Percentiles rank a stretch among this genome's conserved stretches.
phyloP scores from a whole-genome alignment of 371 early-diverging fungal species.

The Rhizopus stolonifer region DNA sequence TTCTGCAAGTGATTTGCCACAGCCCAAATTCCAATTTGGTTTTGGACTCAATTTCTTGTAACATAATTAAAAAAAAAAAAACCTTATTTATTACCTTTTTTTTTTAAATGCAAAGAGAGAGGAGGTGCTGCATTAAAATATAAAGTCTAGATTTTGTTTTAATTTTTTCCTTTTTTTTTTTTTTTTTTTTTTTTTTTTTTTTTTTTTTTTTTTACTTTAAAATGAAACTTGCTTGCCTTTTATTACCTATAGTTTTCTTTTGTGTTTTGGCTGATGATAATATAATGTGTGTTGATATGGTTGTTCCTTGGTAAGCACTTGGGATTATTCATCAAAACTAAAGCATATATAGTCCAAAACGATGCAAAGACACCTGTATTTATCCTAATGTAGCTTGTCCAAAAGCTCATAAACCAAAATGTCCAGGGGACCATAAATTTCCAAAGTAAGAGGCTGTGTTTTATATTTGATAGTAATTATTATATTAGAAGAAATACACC shows the following conservation, averaged over 20 bases:
- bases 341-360: conserved; percentile 6
- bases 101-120: background rate
- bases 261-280: background rate
- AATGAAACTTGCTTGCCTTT: background rate
- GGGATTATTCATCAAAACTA: too few species aligned
- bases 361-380: conserved; percentile 6
- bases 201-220: background rate
- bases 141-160: background rate
- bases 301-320: conserved; percentile 22
- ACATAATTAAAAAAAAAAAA: conserved; percentile 40
- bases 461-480: too few species aligned
- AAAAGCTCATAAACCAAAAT: background rate
- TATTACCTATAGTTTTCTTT: background rate
- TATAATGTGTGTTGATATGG: conserved; percentile 5
- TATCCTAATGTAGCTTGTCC: conserved; percentile 16
- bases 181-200: background rate
- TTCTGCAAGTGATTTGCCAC: conserved; percentile 63
- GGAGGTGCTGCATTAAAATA: too few species aligned
- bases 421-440: conserved; percentile 3
- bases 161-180: background rate
- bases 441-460: too few species aligned
- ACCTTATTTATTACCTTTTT: background rate
- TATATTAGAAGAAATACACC: too few species aligned
- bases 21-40: conserved; percentile 82
- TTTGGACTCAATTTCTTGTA: conserved; percentile 84